These are phyloP conservation scores for Talaromyces stipitatus DNA, from an alignment of 495 filamentous ascomycete species.

Conservation along the genomic window DNA sequence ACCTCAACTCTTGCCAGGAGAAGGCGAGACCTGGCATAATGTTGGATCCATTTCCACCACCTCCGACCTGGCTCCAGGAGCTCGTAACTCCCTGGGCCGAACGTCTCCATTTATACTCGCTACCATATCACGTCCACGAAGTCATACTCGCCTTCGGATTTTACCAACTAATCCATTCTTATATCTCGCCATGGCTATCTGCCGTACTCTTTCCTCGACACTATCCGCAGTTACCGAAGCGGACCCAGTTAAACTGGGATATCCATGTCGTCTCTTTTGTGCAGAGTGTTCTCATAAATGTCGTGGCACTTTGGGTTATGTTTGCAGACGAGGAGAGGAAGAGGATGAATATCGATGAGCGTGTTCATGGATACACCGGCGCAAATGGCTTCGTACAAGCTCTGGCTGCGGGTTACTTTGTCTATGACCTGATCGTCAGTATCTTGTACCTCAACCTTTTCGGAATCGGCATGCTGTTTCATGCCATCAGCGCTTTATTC, in stretches of 20 bases:
- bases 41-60: conserved; percentile 42
- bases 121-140: conserved; percentile 86
- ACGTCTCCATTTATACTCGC: conserved; percentile 53
- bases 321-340: conserved; percentile 66
- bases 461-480: conserved; percentile 80
- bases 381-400: conserved; percentile 74
- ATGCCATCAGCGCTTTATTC: conserved; percentile 74
- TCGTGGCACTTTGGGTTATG: conserved; percentile 76
- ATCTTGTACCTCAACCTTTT: conserved; percentile 67
- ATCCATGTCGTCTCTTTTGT: conserved; percentile 91
- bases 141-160: conserved; percentile 62
- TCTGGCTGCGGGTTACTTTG: conserved; percentile 87
- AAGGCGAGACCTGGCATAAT: conserved; percentile 23
- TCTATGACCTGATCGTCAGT: conserved; percentile 84
- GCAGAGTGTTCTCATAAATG: conserved; percentile 75
- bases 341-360: conserved; percentile 61
- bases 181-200: conserved; percentile 71
- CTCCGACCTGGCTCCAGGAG: conserved; percentile 35
- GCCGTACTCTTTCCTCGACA: conserved; percentile 56
- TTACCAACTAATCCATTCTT: conserved; percentile 69
- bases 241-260: conserved; percentile 88
- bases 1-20: neutral
- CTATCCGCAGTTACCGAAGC: conserved; percentile 58
- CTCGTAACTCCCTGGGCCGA: conserved; percentile 36
- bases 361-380: conserved; percentile 88